Percentiles rank a stretch among this genome's conserved stretches.
Conservation (phyloP, 116 monocot species). For the Papilionanthe hybrid region DNA sequence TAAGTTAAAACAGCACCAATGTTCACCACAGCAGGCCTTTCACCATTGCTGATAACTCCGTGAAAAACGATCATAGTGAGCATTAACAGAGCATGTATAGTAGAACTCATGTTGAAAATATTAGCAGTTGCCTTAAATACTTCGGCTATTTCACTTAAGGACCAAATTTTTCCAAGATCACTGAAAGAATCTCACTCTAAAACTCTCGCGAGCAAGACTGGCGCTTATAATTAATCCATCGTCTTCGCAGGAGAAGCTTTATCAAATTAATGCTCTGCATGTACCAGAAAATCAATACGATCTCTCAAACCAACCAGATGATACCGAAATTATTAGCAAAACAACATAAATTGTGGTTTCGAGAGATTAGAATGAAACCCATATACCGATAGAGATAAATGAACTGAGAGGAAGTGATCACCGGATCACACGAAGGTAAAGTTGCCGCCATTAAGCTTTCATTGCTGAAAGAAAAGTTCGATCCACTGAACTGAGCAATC, state of each 20-base stretch:
- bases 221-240: not conserved
- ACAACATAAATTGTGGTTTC: no score
- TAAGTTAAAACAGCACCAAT: conserved; percentile 57
- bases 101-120: not conserved
- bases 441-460: not conserved
- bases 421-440: not conserved
- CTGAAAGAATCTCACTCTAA: not conserved
- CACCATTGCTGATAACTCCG: conserved; percentile 3
- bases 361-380: not conserved
- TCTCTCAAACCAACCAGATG: not conserved
- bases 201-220: not conserved
- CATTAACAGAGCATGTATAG: not conserved
- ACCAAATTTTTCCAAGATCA: not conserved
- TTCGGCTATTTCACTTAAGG: not conserved
- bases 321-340: not conserved
- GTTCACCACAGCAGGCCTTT: conserved; percentile 50
- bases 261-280: not conserved
- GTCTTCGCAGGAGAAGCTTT: not conserved
- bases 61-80: not conserved
- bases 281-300: not conserved
- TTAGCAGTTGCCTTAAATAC: not conserved
- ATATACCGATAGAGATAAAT: not conserved
- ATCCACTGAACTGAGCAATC: not conserved
- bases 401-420: not conserved
- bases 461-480: not conserved